Base-by-base conservation (phyloP, 192 early-diverging fungal species). In the Coemansia sp. region DNA sequence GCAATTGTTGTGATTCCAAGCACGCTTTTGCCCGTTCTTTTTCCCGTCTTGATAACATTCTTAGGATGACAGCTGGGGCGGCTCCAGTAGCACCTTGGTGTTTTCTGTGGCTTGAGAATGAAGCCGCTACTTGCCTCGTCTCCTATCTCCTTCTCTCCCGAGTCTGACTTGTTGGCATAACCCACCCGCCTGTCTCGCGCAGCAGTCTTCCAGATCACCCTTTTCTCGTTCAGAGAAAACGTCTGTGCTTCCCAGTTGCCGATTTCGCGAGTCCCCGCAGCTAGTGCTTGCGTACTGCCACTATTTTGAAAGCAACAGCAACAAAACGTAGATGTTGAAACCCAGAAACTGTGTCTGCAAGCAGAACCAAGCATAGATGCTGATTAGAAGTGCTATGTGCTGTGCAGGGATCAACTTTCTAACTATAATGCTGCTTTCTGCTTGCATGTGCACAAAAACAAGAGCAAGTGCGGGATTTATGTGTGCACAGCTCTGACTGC, bases 21-120 rank as follows among this genome's bases (percentile, higher is more conserved):
- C 46, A 48, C 15, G 46, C 9, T 5, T 12, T 12, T 37, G 35
- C 35, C 35, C 35, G 46, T 15, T 21, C 15, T 48, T 13, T 48
- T 23, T 21, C 23, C 23, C 46, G n/a, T 48, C 2, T n/a, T 48
- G 52, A 7, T 4, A 46, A 21, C 43, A 46, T 46, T 46, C 43
- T 46, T 46, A 7, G 35, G 35, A 37, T 37, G 35, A 37, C 5
- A 37, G 35, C 35, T 46, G 39, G 2, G 39, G 16, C 16, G 39
- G 39, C 39, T 40, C 39, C 39, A 40, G 39, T 40, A 40, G 39
- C 39, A 15, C 16, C 39, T 40, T 40, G 39, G 1, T 40, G 39
- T 16, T 26, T 30, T 34, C 7, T 57, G 55, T 57, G 55, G 55
- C 55, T 57, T 57, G 55, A 57, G 55, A 57, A 57, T 57, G 55